Evolutionary conservation across 805 yeast species (phyloP), one percentile per base, ranked within the genome.

Genomic region (Metschnikowia lunata): DNA sequence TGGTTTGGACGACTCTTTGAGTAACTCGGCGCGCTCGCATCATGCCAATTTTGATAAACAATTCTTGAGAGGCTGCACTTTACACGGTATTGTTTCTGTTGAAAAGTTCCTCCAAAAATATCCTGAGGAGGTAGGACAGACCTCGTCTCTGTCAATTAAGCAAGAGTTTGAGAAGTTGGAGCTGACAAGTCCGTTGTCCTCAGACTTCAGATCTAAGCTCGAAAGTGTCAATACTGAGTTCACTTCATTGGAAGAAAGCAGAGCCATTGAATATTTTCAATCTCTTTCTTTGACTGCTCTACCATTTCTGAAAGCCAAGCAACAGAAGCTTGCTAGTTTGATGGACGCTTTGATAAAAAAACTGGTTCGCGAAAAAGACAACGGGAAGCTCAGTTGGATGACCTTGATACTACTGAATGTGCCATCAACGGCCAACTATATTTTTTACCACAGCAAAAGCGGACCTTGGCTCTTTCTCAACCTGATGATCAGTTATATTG

Each of bases 191-290:
- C 37, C 33, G 26, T 39, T 54, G 33, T 34, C 45, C 13, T 38
- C 46, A 11, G 55, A 58, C 34, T 58, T 69, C 43, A 55, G 59
- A 35, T 59, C 63, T 8, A 69, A 66, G 46, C 53, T 71, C 31
- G 52, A 62, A 36, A 54, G 61, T 38, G 51, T 66, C 27, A 68
- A 66, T 48, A 45, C 64, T 18, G 75, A 71, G 48, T 69, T 71
- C 47, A 63, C 70, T 1, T 67, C 74, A 1, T 48, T 71, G 10
- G 69, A 66, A 37, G 76, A 71, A 42, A 65, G 71, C 6, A 68
- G 66, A 13, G 53, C 69, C 23, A 40, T 63, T 6, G 67, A 63
- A 18, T 62, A 54, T 40, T 48, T 67, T 30, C 47, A 52, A 15
- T 43, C 54, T 6, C 51, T 66, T 15, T 52, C 61, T 1, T 18